Evolutionary conservation across 2,329 filamentous ascomycete species (phyloP), one percentile per base, ranked within the genome.

Genomic region (Orbilia blumenaviensis): DNA sequence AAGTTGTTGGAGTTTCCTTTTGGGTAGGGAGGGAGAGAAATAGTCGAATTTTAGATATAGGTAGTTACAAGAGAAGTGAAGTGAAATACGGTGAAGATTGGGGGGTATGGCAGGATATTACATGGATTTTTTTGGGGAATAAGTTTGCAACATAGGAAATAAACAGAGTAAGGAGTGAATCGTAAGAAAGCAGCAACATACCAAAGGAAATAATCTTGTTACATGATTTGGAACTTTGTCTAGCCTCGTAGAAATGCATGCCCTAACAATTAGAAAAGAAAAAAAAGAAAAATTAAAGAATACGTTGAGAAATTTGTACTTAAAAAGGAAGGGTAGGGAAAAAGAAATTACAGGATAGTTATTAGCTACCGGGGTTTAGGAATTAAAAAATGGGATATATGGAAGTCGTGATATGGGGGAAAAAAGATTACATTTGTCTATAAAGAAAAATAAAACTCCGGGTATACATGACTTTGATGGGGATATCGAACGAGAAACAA

Each of bases 141-240:
- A 27, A 18, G n/a, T 32, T 14, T 8, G 16, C 27, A 60, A 29
- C 16, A 25, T 27, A 38, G 27, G 29, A 54, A 48, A 44, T 7
- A 34, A 60, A 60, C 18, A 29, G 18, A 23, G n/a, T 5, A 56
- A 50, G 50, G 41, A 60, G 14, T 29, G 36, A 14, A 34, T 10
- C 10, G 44, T n/a, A n/a, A 23, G 32, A 46, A 14, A 63, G 64
- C 29, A 32, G 29, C 16, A 34, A 63, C 64, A 34, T 64, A 68
- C 63, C n/a, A n/a, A n/a, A 68, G 66, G 63, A 58, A 68, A 25
- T 61, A 5, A 50, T 68, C 71, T 75, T 68, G 64, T 75, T 75
- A 75, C 63, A 75, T 75, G 38, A 48, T 60, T 42, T 66, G 14
- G 21, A 56, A 44, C 27, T 67, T 66, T 74, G 41, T 74, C 69